Percentiles rank a stretch among this genome's conserved stretches.
Conservation (phyloP, 257 asterid genomes). For the Solanum pinnatisectum region DNA sequence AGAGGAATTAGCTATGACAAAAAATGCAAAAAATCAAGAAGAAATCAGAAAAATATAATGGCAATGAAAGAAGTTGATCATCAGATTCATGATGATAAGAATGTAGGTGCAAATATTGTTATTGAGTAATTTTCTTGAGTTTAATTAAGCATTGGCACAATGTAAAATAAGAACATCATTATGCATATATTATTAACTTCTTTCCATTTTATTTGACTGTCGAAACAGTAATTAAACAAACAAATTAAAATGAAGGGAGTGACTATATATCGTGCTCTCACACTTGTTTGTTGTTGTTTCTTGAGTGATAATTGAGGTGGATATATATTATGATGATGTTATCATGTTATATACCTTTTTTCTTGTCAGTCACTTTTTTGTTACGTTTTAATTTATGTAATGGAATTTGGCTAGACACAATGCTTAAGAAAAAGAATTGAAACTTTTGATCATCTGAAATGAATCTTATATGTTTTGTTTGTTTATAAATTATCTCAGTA, state of each 20-base stretch:
- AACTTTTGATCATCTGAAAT: background rate
- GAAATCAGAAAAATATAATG: background rate
- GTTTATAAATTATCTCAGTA: background rate
- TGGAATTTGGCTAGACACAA: background rate
- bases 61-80: background rate
- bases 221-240: background rate
- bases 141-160: background rate
- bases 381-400: background rate
- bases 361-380: background rate
- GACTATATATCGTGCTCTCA: background rate
- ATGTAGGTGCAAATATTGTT: background rate
- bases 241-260: background rate
- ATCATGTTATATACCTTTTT: background rate
- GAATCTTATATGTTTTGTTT: background rate
- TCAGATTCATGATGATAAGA: background rate
- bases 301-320: background rate
- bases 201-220: too few relatives aligned
- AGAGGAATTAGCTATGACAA: constrained; percentile 35
- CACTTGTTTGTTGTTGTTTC: background rate
- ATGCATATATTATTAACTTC: background rate
- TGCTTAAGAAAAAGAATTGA: background rate
- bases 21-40: constrained; percentile 21
- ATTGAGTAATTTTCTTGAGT: background rate
- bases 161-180: background rate
- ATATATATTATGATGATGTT: background rate